These are phyloP conservation scores for Globisporangium acanthophoron DNA, from an alignment of 352 stramenopile species.

Conservation along the genomic window DNA sequence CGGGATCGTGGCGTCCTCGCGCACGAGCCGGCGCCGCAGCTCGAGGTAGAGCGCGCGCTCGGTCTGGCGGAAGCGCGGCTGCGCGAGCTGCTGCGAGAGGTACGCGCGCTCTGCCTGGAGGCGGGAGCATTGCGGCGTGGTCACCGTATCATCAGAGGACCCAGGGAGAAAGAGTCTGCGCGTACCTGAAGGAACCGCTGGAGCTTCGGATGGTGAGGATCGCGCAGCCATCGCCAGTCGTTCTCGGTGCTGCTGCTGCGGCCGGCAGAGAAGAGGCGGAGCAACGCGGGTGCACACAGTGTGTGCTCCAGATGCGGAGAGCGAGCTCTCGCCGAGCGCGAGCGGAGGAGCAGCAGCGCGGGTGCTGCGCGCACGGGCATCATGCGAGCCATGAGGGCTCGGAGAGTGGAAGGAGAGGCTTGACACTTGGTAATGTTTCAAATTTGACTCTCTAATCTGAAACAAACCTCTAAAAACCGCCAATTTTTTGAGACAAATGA, in stretches of 20 bases:
- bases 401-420: no score
- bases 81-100: constrained; percentile 39
- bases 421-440: no score
- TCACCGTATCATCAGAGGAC: no score
- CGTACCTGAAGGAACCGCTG: constrained; percentile 60
- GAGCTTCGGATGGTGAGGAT: constrained; percentile 35
- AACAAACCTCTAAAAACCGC: no score
- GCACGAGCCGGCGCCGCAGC: constrained; percentile 52
- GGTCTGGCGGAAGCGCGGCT: constrained; percentile 49
- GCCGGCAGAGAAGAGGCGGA: background rate
- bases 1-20: constrained; percentile 62
- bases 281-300: background rate
- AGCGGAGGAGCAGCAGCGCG: no score
- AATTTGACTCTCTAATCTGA: no score
- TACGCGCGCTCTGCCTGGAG: constrained; percentile 39
- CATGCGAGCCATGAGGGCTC: no score
- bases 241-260: background rate
- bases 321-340: no score
- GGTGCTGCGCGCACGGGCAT: no score
- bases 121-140: background rate
- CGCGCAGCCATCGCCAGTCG: background rate
- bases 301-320: background rate
- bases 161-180: no score
- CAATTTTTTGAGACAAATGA: no score
- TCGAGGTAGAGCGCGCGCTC: constrained; percentile 66